phyloP scores from a whole-genome alignment of 768 basidiomycete species.

The Hericium erinaceus region DNA sequence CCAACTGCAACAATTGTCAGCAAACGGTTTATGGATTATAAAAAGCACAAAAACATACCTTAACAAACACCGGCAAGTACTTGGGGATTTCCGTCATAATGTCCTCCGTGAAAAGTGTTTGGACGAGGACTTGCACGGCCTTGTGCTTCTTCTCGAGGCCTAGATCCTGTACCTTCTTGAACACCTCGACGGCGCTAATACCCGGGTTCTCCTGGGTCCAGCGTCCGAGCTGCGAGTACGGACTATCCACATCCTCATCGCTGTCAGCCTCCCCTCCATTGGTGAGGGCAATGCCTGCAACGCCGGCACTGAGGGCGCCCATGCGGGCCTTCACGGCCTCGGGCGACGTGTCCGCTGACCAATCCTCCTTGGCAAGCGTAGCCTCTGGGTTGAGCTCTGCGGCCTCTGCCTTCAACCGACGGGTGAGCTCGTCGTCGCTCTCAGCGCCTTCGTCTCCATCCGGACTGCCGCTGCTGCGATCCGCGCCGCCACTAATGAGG shows the following conservation, averaged over 20 bases:
- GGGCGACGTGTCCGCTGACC: conserved; percentile 87
- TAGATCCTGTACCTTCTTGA: conserved; percentile 82
- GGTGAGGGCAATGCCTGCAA: conserved; percentile 43
- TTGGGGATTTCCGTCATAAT: conserved; percentile 54
- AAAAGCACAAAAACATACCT: conserved; percentile 38
- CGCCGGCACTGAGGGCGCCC: conserved; percentile 51
- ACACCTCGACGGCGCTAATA: conserved; percentile 57
- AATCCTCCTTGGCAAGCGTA: conserved; percentile 60
- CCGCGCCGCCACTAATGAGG: conserved; percentile 29
- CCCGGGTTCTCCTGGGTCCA: conserved; percentile 76
- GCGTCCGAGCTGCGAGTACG: conserved; percentile 71
- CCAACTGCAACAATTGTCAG: conserved; percentile 44
- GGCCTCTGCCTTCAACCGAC: conserved; percentile 87
- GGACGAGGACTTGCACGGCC: conserved; percentile 72
- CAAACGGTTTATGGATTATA: neutral
- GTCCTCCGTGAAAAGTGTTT: conserved; percentile 73
- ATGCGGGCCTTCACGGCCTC: conserved; percentile 83
- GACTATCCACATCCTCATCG: conserved; percentile 80
- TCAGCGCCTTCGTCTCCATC: conserved; percentile 35
- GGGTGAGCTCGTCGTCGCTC: conserved; percentile 82
- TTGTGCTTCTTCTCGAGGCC: conserved; percentile 95
- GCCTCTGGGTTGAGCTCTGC: conserved; percentile 62
- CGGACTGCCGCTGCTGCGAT: conserved; percentile 20
- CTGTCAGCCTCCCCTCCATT: conserved; percentile 75
- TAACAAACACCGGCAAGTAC: conserved; percentile 64